Evolutionary conservation across 176 grass and related monocot genomes (phyloP), one percentile per base, ranked within the genome.

Genomic region (Tillandsia leiboldiana): DNA sequence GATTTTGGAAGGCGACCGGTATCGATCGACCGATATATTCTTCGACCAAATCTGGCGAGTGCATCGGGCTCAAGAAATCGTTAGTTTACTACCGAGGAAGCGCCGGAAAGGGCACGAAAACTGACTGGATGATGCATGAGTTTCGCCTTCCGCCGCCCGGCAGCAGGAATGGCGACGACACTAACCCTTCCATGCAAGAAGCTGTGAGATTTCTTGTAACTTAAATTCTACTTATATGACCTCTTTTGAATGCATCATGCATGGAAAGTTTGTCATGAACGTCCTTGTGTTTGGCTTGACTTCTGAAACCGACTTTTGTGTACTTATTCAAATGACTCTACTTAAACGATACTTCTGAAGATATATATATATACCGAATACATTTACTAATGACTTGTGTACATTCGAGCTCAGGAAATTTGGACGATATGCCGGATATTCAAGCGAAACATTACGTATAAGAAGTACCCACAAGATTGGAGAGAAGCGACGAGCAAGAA

Each of bases 101-200:
- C 70, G 91, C 91, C 52, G 91, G 91, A 52, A 96, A 86, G 51
- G 91, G 91, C 33, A 88, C 85, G 53, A 96, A 96, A 58, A 96
- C 91, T 2, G 85, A 96, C 71, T 96, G 91, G 91, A 96, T 91
- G 91, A 96, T 96, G 91, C 91, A 96, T 67, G 91, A 96, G 71
- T 96, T 91, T 73, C 91, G 91, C 59, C 87, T 96, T 4, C 92
- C 91, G 1, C 82, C 91, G 18, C 59, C 65, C 11, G 3, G 33
- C 48, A 54, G 53, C 29, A 65, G 67, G 27, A 70, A 83, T 13
- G 73, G 63, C 26, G 14, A n/a, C 51, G 70, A 70, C 23, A 1
- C 74, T 50, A 79, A 84, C 69, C 83, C 81, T n/a, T 66, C 68
- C 81, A 70, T 76, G 77, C 91, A 91, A 72, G 88, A 91, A 84